phyloP scores from a whole-genome alignment of 495 filamentous ascomycete species.

The Talaromyces borbonicus region DNA sequence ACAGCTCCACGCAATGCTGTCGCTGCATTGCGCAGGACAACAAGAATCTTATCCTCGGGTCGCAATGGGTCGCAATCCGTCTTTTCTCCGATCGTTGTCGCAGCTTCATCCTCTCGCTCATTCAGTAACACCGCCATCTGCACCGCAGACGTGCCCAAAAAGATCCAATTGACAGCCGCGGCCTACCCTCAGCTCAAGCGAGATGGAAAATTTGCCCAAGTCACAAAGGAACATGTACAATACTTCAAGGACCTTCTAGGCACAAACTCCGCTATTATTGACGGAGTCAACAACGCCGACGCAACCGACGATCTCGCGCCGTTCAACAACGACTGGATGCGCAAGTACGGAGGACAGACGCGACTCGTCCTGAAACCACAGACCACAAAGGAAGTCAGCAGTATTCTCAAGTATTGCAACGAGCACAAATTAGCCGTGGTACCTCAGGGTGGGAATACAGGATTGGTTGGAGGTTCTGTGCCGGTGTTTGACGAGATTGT shows the following conservation, averaged over 20 bases:
- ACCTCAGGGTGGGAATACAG: conserved; percentile 96
- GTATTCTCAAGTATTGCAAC: conserved; percentile 88
- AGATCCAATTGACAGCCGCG: conserved; percentile 69
- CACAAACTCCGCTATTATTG: conserved; percentile 66
- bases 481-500: conserved; percentile 98
- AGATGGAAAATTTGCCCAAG: conserved; percentile 56
- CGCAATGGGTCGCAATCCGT: conserved; percentile 10
- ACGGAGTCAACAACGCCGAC: conserved; percentile 66
- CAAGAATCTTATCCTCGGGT: conserved; percentile 24
- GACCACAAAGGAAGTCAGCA: conserved; percentile 73
- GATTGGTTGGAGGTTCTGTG: conserved; percentile 86
- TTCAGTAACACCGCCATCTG: conserved; percentile 26
- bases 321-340: conserved; percentile 98
- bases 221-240: conserved; percentile 66
- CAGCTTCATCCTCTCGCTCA: not conserved
- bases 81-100: not conserved
- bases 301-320: conserved; percentile 72
- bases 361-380: conserved; percentile 77
- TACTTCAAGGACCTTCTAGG: conserved; percentile 72
- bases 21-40: conserved; percentile 30
- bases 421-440: conserved; percentile 83
- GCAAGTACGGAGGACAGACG: conserved; percentile 90
- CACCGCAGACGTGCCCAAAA: conserved; percentile 28
- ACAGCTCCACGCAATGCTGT: conserved; percentile 29
- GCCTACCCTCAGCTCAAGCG: conserved; percentile 77